phyloP scores from a whole-genome alignment of 1,284 basidiomycete genomes.

The Athelia sp. region DNA sequence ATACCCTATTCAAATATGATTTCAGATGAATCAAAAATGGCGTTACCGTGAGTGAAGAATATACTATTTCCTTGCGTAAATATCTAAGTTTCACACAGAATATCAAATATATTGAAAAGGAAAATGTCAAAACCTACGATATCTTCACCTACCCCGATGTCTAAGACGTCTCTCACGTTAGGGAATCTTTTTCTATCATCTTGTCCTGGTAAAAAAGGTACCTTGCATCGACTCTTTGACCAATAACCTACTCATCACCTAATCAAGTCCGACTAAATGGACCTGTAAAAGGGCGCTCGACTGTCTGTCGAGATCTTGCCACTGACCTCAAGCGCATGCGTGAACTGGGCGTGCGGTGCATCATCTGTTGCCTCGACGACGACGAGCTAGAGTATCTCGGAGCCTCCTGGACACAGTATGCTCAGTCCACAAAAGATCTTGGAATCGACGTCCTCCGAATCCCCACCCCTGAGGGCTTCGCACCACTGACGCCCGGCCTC shows the following conservation, averaged over 20 bases:
- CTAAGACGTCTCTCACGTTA: conserved; percentile 31
- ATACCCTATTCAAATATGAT: conserved; percentile 1
- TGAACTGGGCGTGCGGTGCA: conserved; percentile 70
- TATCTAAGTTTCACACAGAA: too few species aligned
- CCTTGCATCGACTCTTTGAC: conserved; percentile 3
- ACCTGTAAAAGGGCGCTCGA: conserved; percentile 74
- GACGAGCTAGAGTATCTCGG: conserved; percentile 84
- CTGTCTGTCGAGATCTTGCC: conserved; percentile 80
- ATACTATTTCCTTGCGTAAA: too few species aligned
- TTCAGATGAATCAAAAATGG: neutral
- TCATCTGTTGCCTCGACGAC: conserved; percentile 88
- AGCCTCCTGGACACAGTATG: conserved; percentile 79
- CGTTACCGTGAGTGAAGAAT: conserved; percentile 5
- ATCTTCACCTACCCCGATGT: conserved; percentile 6
- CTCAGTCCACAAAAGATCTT: conserved; percentile 51
- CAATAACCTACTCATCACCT: conserved; percentile 2
- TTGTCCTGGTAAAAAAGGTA: conserved; percentile 94
- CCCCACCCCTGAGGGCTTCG: conserved; percentile 89
- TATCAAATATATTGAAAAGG: too few species aligned
- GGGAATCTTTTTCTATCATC: conserved; percentile 92
- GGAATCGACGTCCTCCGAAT: conserved; percentile 80
- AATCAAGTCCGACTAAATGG: conserved; percentile 76
- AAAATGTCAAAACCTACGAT: too few species aligned
- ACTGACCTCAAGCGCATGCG: conserved; percentile 79
- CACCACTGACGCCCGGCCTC: conserved; percentile 59